Evolutionary conservation across 306 rosid genomes (phyloP).

Genomic region (Quercus wislizeni): DNA sequence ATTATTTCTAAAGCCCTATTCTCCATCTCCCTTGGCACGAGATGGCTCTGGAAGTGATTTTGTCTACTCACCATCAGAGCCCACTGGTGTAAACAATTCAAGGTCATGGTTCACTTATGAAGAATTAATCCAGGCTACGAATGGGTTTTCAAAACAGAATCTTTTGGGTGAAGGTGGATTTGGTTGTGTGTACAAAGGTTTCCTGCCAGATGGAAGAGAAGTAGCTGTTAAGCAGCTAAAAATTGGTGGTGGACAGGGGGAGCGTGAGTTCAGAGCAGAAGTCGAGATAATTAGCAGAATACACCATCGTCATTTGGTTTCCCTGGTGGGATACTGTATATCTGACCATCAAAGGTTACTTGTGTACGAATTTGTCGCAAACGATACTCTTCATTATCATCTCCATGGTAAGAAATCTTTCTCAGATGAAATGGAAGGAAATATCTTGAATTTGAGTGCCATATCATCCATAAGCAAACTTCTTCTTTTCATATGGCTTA

Average conservation of each 20-base stretch:
- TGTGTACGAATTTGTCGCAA: conserved; percentile 80
- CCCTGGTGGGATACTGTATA: conserved; percentile 93
- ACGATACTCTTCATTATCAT: conserved; percentile 84
- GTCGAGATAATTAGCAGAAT: conserved; percentile 95
- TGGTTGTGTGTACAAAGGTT: conserved; percentile 96
- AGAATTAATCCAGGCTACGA: conserved; percentile 78
- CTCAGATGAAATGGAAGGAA: conserved; percentile 13
- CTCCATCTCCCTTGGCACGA: conserved; percentile 55
- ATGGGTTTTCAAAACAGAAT: conserved; percentile 64
- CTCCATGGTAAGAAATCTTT: conserved; percentile 76
- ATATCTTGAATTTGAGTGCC: neutral
- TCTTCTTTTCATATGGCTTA: neutral
- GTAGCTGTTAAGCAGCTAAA: conserved; percentile 96
- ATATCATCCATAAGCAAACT: neutral
- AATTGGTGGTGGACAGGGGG: conserved; percentile 95
- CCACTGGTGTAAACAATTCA: conserved; percentile 67
- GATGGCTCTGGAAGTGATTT: conserved; percentile 55
- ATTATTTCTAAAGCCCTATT: conserved; percentile 61
- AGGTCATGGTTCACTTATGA: conserved; percentile 76
- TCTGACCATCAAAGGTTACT: conserved; percentile 88
- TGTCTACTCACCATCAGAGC: conserved; percentile 65
- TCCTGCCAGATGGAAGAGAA: conserved; percentile 73
- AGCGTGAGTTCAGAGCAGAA: conserved; percentile 97
- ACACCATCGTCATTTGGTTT: conserved; percentile 97
- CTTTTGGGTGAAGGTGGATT: conserved; percentile 98